Percentiles rank a stretch among this genome's conserved stretches.
Evolutionary conservation across 2,329 filamentous ascomycete genomes (phyloP).

Genomic region (Aspergillus costaricaensis): DNA sequence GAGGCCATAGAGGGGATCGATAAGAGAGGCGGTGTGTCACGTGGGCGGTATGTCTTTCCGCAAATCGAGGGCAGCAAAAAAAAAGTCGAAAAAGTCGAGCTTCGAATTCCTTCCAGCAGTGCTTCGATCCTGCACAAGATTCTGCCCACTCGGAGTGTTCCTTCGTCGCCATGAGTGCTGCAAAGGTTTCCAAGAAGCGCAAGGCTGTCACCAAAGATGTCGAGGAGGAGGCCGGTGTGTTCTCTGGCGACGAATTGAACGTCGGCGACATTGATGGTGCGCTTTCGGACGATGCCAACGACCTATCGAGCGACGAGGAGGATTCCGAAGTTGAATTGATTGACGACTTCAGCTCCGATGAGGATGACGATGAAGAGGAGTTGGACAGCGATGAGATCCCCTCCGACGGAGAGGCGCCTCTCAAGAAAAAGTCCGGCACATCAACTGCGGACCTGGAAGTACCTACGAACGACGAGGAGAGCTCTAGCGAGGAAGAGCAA

Average conservation of each 20-base stretch:
- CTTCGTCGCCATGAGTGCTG: slow-evolving; percentile 34
- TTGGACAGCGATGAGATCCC: slow-evolving; percentile 55
- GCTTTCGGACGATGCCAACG: slow-evolving; percentile 46
- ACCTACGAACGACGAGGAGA: slow-evolving; percentile 18
- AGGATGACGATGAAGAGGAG: slow-evolving; percentile 52
- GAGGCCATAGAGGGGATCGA: slow-evolving; percentile 17
- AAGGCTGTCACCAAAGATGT: slow-evolving; percentile 62
- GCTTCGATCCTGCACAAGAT: background rate
- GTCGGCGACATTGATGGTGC: slow-evolving; percentile 45
- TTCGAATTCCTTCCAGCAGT: background rate
- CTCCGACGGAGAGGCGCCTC: slow-evolving; percentile 47
- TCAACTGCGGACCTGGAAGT: slow-evolving; percentile 19
- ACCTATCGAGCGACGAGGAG: slow-evolving; percentile 40
- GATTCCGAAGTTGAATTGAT: slow-evolving; percentile 57
- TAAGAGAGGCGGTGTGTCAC: slow-evolving; percentile 35
- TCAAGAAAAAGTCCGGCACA: slow-evolving; percentile 38
- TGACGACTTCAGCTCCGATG: slow-evolving; percentile 54
- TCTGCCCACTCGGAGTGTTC: background rate
- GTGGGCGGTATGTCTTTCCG: slow-evolving; percentile 37
- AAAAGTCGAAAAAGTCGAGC: slow-evolving; percentile 14
- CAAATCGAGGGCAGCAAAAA: slow-evolving; percentile 8
- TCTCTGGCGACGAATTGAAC: slow-evolving; percentile 63
- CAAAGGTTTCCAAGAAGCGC: slow-evolving; percentile 59
- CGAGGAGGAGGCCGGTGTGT: slow-evolving; percentile 50
- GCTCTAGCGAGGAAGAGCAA: slow-evolving; percentile 40